phyloP scores from a whole-genome alignment of 73 alveolate species.

The Paramecium sexaurelia region DNA sequence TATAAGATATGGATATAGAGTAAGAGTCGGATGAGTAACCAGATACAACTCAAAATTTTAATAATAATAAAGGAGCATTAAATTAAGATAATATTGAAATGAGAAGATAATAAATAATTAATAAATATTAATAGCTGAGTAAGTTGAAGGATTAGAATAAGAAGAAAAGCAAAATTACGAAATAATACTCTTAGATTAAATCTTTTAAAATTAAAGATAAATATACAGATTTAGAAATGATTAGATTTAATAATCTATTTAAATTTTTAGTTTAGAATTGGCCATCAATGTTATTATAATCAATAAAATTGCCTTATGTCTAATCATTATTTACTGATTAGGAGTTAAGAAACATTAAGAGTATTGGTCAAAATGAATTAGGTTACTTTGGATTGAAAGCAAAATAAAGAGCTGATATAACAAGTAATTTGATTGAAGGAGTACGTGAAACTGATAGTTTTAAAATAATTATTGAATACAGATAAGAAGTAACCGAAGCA shows the following conservation, averaged over 20 bases:
- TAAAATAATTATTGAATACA: not conserved
- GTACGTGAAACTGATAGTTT: not conserved
- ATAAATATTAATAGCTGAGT: not conserved
- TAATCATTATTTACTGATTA: not conserved
- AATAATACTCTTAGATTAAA: not conserved
- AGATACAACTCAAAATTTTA: not conserved
- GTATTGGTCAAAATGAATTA: not conserved
- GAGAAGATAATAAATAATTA: not conserved
- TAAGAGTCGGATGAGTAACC: not conserved
- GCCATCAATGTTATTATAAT: not conserved
- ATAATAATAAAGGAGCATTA: not conserved
- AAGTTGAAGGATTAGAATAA: not conserved
- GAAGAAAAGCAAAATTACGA: not conserved
- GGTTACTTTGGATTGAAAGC: slow-evolving; percentile 7
- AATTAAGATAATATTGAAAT: not conserved
- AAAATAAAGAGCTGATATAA: not conserved
- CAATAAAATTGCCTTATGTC: slow-evolving; percentile 7
- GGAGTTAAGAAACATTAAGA: not conserved
- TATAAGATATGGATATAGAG: not conserved
- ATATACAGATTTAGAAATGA: not conserved
- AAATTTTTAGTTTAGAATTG: not conserved
- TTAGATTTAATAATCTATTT: not conserved
- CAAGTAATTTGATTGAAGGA: not conserved
- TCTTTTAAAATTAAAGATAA: not conserved
- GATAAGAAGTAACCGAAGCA: not conserved